Conservation (phyloP, 345 rosid species). For the Gossypium longicalyx region DNA sequence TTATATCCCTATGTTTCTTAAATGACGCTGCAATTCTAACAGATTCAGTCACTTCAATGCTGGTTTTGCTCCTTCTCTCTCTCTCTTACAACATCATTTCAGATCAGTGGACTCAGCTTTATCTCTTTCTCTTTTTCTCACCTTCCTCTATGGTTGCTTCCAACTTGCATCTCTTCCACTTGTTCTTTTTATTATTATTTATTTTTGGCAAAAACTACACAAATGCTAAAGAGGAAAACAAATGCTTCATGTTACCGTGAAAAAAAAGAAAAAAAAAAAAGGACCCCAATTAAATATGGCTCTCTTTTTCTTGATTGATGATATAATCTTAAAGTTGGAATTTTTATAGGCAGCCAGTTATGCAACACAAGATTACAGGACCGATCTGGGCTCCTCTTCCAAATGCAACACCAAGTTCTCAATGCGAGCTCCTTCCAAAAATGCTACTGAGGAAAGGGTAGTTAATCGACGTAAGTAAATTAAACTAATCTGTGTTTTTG, state of each 20-base stretch:
- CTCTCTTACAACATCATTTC: slow-evolving; percentile 22
- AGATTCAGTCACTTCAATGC: slow-evolving; percentile 48
- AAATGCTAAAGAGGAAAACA: neutral
- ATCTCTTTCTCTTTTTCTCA: neutral
- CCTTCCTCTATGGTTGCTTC: neutral
- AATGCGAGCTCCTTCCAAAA: slow-evolving; percentile 35
- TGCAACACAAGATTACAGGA: slow-evolving; percentile 41
- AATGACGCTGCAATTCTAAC: slow-evolving; percentile 25
- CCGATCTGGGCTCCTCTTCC: slow-evolving; percentile 60
- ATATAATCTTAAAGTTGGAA: neutral
- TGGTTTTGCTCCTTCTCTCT: slow-evolving; percentile 6
- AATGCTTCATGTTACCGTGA: neutral
- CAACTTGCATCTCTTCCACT: too few relatives aligned
- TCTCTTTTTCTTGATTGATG: neutral
- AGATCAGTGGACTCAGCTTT: slow-evolving; percentile 7
- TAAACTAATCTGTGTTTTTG: neutral
- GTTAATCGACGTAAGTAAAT: slow-evolving; percentile 68
- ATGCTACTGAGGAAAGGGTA: slow-evolving; percentile 41
- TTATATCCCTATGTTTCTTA: neutral
- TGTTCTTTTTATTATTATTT: neutral
- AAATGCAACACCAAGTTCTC: slow-evolving; percentile 44
- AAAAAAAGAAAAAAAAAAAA: neutral
- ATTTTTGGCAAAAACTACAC: neutral
- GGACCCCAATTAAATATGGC: neutral
- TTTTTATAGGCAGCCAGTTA: slow-evolving; percentile 37